Evolutionary conservation across 371 early-diverging fungal species (phyloP).

Genomic region (Mycotypha africana): DNA sequence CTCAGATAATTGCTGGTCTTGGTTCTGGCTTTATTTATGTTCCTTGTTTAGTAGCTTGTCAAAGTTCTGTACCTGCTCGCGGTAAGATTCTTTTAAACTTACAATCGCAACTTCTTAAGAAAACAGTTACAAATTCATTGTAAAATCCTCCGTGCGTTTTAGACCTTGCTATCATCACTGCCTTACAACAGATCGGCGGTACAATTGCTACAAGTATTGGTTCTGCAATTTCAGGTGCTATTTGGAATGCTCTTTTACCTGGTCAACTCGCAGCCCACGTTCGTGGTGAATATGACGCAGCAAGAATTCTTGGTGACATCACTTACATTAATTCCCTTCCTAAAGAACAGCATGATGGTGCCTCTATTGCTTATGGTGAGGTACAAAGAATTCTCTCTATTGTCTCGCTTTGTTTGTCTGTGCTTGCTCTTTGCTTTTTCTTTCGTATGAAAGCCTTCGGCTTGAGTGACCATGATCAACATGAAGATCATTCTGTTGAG

Average conservation of each 20-base stretch:
- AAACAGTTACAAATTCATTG: too few relatives aligned
- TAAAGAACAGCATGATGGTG: conserved; percentile 23
- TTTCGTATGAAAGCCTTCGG: conserved; percentile 30
- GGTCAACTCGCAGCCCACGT: conserved; percentile 20
- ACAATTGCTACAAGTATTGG: conserved; percentile 30
- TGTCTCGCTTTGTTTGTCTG: conserved; percentile 20
- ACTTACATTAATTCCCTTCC: conserved; percentile 20
- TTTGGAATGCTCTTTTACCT: conserved; percentile 38
- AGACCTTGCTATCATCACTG: conserved; percentile 37
- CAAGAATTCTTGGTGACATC: conserved; percentile 20
- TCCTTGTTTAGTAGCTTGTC: conserved; percentile 28
- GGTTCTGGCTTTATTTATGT: conserved; percentile 33
- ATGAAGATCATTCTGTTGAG: conserved; percentile 3
- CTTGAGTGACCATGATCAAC: conserved; percentile 13
- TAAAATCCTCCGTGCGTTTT: too few relatives aligned
- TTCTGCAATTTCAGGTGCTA: conserved; percentile 29
- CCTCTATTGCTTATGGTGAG: conserved; percentile 22
- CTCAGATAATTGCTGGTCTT: conserved; percentile 35
- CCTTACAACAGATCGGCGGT: conserved; percentile 29
- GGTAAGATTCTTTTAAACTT: conserved; percentile 8
- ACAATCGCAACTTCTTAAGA: neutral
- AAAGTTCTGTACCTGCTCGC: conserved; percentile 34
- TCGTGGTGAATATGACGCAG: conserved; percentile 30
- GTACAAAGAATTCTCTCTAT: conserved; percentile 27
- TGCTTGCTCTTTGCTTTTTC: conserved; percentile 21